These are phyloP conservation scores for Talaromyces sp. DNA, from an alignment of 2,329 filamentous ascomycete species.

Conservation along the genomic window DNA sequence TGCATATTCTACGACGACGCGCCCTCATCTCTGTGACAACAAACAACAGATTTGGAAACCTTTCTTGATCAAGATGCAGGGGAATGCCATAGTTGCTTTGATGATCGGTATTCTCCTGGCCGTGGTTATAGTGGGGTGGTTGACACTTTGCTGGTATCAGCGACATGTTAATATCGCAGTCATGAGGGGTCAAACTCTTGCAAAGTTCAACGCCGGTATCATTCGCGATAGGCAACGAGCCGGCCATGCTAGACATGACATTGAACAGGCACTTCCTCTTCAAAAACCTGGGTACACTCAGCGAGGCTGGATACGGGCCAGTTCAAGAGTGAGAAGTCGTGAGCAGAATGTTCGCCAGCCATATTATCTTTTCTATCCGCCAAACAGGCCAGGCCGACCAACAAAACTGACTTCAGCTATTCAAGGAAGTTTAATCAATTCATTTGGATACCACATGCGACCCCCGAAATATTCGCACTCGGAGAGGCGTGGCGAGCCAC, in stretches of 20 bases:
- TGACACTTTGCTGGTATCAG: conserved; percentile 10
- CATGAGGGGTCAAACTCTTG: not conserved
- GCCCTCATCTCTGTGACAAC: not conserved
- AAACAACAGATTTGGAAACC: too few species aligned
- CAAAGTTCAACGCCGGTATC: not conserved
- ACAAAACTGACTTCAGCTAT: too few species aligned
- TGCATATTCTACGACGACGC: too few species aligned
- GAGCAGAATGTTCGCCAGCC: not conserved
- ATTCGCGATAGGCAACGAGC: conserved; percentile 7
- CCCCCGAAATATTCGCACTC: too few species aligned
- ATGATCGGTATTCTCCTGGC: conserved; percentile 11
- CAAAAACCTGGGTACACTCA: not conserved
- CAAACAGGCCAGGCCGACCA: too few species aligned
- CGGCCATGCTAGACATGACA: not conserved
- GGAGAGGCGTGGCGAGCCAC: too few species aligned
- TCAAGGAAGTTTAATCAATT: too few species aligned
- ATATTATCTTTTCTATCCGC: too few species aligned
- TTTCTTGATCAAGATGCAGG: conserved; percentile 18
- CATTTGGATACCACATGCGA: too few species aligned
- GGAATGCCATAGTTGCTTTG: conserved; percentile 17
- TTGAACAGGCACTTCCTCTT: not conserved
- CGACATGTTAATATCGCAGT: conserved; percentile 4
- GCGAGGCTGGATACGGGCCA: not conserved
- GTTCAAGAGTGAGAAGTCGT: not conserved
- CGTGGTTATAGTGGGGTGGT: conserved; percentile 1